Evolutionary conservation across 257 asterid species (phyloP), one percentile per base, ranked within the genome.

Genomic region (Gentiana straminea): DNA sequence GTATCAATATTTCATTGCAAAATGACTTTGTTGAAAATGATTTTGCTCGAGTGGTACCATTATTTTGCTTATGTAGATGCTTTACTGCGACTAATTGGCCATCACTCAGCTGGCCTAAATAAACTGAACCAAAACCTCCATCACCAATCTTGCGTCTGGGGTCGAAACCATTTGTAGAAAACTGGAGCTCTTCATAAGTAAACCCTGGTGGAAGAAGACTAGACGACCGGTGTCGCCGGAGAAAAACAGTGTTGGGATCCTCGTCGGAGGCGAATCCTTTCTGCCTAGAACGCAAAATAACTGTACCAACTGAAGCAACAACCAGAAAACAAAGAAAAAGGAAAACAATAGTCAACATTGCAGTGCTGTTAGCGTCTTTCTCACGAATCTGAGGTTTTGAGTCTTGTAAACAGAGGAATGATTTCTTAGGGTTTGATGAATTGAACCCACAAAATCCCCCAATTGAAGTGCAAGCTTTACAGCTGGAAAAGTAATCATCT

Each of bases 41-140:
- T 39, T 83, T 81, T 8, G 60, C 78, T 2, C 55, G 60, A 3
- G 64, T 73, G 12, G 73, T 63, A 52, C 69, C 55, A 5, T 82
- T 64, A 41, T 65, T 72, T 55, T 78, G 86, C 68, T 83, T 87
- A 77, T 91, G 98, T 39, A 91, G 84, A 69, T 82, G 73, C 63
- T 91, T 91, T 0, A 91, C 98, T 8, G 98, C 98, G 2, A 84
- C 96, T 2, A 78, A 62, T 15, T 84, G 56, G 35, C 86, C 79
- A 51, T 86, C 95, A 46, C 32, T 60, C 52, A 91, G 94, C 53
- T 87, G 91, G 32, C 92, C 95, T 47, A 91, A 65, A n/a, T 68
- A 91, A 35, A 91, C 98, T 0, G 96, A 82, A 2, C 98, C 98
- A 52, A 91, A 91, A 9, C 98, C 98, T 1, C 98, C 98, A 24